These are phyloP conservation scores for Mycocentrospora acerina DNA, from an alignment of 2,329 filamentous ascomycete genomes.

Conservation along the genomic window DNA sequence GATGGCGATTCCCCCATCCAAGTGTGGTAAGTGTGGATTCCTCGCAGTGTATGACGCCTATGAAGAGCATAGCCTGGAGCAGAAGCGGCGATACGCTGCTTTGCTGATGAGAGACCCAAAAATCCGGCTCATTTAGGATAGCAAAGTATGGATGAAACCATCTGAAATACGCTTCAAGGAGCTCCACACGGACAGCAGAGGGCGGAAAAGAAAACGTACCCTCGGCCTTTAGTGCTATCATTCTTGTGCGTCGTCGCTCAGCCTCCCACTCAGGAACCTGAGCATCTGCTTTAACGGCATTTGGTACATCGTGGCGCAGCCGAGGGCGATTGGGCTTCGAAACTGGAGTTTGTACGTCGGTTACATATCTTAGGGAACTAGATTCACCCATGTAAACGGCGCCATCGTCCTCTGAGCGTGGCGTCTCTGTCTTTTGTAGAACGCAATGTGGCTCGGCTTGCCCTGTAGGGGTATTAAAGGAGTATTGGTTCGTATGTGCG, in stretches of 20 bases:
- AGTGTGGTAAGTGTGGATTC: constrained; percentile 48
- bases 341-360: constrained; percentile 35
- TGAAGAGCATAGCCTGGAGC: constrained; percentile 57
- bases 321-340: constrained; percentile 15
- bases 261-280: constrained; percentile 41
- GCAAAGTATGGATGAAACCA: constrained; percentile 62
- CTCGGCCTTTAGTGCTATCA: constrained; percentile 42
- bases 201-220: constrained; percentile 52
- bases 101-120: constrained; percentile 44
- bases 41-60: constrained; percentile 57
- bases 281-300: constrained; percentile 36
- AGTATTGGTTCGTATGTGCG: constrained; percentile 9
- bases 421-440: constrained; percentile 15
- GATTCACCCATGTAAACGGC: constrained; percentile 50
- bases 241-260: constrained; percentile 36
- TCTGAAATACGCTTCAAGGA: constrained; percentile 56
- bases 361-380: constrained; percentile 53
- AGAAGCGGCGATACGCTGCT: constrained; percentile 53
- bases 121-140: constrained; percentile 51
- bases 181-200: constrained; percentile 43
- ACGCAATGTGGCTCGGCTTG: constrained; percentile 10
- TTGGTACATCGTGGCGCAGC: constrained; percentile 37
- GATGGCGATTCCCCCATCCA: constrained; percentile 52
- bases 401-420: constrained; percentile 24
- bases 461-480: constrained; percentile 14